Percentiles rank a stretch among this genome's conserved stretches.
These are phyloP conservation scores for Ustilago cynodontis DNA, from an alignment of 1,284 basidiomycete genomes.

Conservation along the genomic window DNA sequence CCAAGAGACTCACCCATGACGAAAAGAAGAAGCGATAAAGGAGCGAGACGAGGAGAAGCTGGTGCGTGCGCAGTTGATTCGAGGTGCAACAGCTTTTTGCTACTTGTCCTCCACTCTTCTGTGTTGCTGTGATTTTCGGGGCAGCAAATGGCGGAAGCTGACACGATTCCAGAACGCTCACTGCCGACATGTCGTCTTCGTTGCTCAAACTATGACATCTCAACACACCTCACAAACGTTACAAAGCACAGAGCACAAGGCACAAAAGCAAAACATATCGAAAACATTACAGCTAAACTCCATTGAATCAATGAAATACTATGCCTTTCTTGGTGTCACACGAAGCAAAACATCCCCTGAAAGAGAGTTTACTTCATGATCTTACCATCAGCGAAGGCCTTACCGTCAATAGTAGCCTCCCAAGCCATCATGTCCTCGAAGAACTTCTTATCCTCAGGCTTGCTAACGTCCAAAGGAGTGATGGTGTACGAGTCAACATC, in stretches of 20 bases:
- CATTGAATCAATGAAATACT: slow-evolving; percentile 3
- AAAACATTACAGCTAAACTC: neutral
- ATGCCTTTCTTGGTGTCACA: slow-evolving; percentile 3
- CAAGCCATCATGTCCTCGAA: slow-evolving; percentile 69
- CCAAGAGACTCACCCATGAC: slow-evolving; percentile 8
- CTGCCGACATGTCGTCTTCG: neutral
- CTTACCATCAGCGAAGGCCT: slow-evolving; percentile 66
- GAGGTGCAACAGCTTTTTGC: no score
- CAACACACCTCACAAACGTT: neutral
- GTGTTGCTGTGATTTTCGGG: neutral
- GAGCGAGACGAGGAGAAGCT: neutral
- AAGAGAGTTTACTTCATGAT: slow-evolving; percentile 62
- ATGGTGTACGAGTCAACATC: slow-evolving; percentile 92
- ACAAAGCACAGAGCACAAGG: neutral
- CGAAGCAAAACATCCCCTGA: neutral
- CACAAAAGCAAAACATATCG: neutral
- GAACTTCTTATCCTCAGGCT: slow-evolving; percentile 69
- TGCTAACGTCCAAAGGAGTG: slow-evolving; percentile 73
- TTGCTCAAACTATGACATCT: neutral
- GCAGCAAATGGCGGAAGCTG: neutral
- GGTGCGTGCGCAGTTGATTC: neutral
- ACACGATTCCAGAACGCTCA: neutral
- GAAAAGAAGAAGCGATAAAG: neutral
- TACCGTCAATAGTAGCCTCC: slow-evolving; percentile 63
- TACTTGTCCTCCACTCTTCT: neutral